Conservation (phyloP, 441 rosid genomes). For the Pelargonium myrrhifolium region DNA sequence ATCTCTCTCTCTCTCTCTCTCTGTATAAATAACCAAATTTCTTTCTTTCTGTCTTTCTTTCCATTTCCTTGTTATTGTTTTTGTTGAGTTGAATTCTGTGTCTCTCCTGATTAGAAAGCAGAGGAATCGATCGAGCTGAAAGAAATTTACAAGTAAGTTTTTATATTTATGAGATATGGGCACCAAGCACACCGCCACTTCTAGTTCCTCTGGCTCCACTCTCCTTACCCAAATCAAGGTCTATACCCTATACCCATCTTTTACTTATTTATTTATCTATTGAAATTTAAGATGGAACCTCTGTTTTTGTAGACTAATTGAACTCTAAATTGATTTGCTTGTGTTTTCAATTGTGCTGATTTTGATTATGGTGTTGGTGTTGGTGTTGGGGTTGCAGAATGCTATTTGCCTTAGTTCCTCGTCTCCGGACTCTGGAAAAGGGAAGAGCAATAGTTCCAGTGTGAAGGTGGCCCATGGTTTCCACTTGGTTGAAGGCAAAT, state of each 20-base stretch:
- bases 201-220: conserved; percentile 1
- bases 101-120: too few relatives aligned
- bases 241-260: not conserved
- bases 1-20: too few relatives aligned
- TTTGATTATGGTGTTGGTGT: not conserved
- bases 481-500: conserved; percentile 57
- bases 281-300: not conserved
- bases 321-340: not conserved
- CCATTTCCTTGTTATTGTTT: too few relatives aligned
- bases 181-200: not conserved
- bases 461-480: conserved; percentile 45
- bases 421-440: conserved; percentile 42
- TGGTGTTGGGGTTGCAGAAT: conserved; percentile 21
- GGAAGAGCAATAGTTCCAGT: conserved; percentile 36
- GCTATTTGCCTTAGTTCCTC: conserved; percentile 34
- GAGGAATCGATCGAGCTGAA: not conserved
- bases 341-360: not conserved
- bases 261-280: not conserved
- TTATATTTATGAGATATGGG: not conserved
- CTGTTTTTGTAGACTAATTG: not conserved
- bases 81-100: too few relatives aligned
- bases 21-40: too few relatives aligned
- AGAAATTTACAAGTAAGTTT: not conserved
- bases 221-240: conserved; percentile 40
- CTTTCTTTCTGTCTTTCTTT: too few relatives aligned